A percentile compares a stretch with the other conserved stretches of the same genome.
These are phyloP conservation scores for Peronosclerospora sorghi DNA, from an alignment of 352 stramenopile genomes.

Conservation along the genomic window DNA sequence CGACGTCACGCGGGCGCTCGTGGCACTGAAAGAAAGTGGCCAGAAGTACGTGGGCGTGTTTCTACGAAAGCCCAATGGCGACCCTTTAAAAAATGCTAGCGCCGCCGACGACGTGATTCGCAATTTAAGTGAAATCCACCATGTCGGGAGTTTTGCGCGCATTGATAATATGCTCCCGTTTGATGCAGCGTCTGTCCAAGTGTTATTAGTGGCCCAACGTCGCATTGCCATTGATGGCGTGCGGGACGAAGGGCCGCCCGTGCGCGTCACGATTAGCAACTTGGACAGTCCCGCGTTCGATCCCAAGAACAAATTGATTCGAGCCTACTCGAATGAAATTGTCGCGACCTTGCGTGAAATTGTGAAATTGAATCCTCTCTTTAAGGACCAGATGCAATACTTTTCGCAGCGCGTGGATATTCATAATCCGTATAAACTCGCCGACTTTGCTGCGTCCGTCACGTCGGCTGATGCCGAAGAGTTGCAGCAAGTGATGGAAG, in stretches of 20 bases:
- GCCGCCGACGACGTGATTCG: conserved; percentile 83
- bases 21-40: conserved; percentile 76
- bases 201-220: conserved; percentile 84
- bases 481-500: conserved; percentile 90
- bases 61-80: conserved; percentile 66
- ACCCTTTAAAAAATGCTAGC: conserved; percentile 20
- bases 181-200: conserved; percentile 57
- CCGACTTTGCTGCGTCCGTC: conserved; percentile 94
- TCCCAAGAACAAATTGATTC: conserved; percentile 83
- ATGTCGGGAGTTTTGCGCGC: conserved; percentile 93
- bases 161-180: conserved; percentile 88
- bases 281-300: conserved; percentile 65
- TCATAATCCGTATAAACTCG: conserved; percentile 96
- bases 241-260: conserved; percentile 43
- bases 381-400: conserved; percentile 97
- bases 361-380: conserved; percentile 94
- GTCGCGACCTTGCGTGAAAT: conserved; percentile 93
- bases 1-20: conserved; percentile 80
- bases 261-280: conserved; percentile 59
- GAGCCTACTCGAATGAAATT: conserved; percentile 97
- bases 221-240: conserved; percentile 75
- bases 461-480: conserved; percentile 91
- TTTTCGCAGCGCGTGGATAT: conserved; percentile 92
- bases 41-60: conserved; percentile 92
- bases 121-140: conserved; percentile 89